These are phyloP conservation scores for Phaffomyces opuntiae DNA, from an alignment of 805 yeast species.

Conservation along the genomic window DNA sequence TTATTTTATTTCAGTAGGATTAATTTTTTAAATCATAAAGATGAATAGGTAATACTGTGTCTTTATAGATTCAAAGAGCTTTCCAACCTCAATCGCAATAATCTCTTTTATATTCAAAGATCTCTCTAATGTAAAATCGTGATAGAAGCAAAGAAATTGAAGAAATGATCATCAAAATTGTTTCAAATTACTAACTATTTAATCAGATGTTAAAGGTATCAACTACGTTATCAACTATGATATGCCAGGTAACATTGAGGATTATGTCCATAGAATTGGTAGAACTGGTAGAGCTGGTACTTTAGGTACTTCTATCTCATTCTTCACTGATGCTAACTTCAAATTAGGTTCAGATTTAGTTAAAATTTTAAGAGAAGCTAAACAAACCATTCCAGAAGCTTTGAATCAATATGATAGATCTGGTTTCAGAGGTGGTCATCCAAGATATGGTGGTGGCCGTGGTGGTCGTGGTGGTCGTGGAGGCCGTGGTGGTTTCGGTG, in stretches of 20 bases:
- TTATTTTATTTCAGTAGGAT: too few relatives aligned
- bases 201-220: slow-evolving; percentile 92
- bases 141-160: background rate
- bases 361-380: slow-evolving; percentile 90
- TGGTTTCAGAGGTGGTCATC: slow-evolving; percentile 56
- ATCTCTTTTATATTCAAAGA: background rate
- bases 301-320: slow-evolving; percentile 89
- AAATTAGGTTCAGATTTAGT: slow-evolving; percentile 86
- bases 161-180: background rate
- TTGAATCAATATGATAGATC: slow-evolving; percentile 72
- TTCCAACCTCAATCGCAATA: background rate
- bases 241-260: slow-evolving; percentile 98
- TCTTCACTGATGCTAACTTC: slow-evolving; percentile 84
- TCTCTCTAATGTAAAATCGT: background rate
- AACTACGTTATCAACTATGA: slow-evolving; percentile 90
- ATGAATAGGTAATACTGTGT: too few relatives aligned
- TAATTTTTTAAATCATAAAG: too few relatives aligned
- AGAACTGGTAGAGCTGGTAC: slow-evolving; percentile 97
- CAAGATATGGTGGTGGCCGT: slow-evolving; percentile 34
- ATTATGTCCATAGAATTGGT: slow-evolving; percentile 97
- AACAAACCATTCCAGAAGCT: slow-evolving; percentile 80
- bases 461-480: slow-evolving; percentile 32
- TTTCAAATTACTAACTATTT: slow-evolving; percentile 21
- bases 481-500: slow-evolving; percentile 16
- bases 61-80: too few relatives aligned